Evolutionary conservation across 2,329 filamentous ascomycete species (phyloP).

Genomic region (Allantophomopsis cytisporea): DNA sequence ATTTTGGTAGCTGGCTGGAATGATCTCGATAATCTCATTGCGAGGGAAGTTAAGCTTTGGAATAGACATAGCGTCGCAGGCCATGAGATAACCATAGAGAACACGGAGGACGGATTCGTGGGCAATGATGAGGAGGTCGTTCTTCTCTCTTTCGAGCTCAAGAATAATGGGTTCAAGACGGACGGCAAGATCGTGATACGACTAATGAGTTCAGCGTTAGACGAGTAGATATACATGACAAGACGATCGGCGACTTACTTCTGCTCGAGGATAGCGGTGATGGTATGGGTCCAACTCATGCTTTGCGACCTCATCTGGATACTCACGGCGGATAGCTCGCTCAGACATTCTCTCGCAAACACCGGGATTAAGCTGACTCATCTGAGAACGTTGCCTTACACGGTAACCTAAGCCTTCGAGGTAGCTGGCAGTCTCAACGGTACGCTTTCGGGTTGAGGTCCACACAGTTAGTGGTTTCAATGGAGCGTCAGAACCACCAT

Average conservation of each 20-base stretch:
- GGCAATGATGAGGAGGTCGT: slow-evolving; percentile 94
- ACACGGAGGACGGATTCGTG: slow-evolving; percentile 97
- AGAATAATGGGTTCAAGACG: slow-evolving; percentile 95
- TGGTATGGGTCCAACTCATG: slow-evolving; percentile 94
- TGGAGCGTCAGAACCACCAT: slow-evolving; percentile 52
- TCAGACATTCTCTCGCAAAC: slow-evolving; percentile 93
- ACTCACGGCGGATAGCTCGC: slow-evolving; percentile 62
- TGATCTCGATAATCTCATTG: slow-evolving; percentile 97
- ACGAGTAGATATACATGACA: slow-evolving; percentile 3
- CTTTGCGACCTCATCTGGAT: slow-evolving; percentile 83
- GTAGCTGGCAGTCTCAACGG: slow-evolving; percentile 77
- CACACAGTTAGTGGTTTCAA: slow-evolving; percentile 78
- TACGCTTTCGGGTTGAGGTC: slow-evolving; percentile 85
- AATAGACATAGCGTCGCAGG: slow-evolving; percentile 90
- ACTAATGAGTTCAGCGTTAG: slow-evolving; percentile 36
- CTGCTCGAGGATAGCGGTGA: slow-evolving; percentile 86
- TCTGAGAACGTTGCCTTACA: slow-evolving; percentile 82
- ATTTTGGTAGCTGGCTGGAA: slow-evolving; percentile 95
- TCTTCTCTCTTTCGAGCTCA: slow-evolving; percentile 91
- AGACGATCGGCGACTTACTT: slow-evolving; percentile 38
- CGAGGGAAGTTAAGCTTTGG: slow-evolving; percentile 86
- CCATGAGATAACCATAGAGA: slow-evolving; percentile 96
- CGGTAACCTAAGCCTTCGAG: slow-evolving; percentile 72
- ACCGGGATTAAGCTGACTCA: slow-evolving; percentile 94
- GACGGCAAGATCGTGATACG: slow-evolving; percentile 96